Conservation (phyloP, 140 eudicot species). For the Cichorium intybus region DNA sequence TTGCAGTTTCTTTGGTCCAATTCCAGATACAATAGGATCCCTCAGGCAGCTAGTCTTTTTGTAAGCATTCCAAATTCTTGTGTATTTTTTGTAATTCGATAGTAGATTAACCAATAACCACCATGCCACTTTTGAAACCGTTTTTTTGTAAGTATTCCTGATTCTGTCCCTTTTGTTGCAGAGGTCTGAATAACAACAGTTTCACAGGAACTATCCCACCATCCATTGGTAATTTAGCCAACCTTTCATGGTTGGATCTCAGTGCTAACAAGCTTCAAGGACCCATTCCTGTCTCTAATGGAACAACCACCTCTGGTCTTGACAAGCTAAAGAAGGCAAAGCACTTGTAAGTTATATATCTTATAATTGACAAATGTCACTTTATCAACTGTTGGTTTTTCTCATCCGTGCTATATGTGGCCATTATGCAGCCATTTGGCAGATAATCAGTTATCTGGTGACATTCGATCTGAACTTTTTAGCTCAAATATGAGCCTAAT, state of each 20-base stretch:
- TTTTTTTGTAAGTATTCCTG: not conserved
- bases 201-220: slow-evolving; percentile 51
- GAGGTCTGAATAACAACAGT: slow-evolving; percentile 46
- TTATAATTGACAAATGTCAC: not conserved
- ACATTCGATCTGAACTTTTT: slow-evolving; percentile 54
- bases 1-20: slow-evolving; percentile 69
- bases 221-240: slow-evolving; percentile 44
- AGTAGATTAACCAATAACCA: not conserved
- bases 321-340: slow-evolving; percentile 45
- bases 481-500: slow-evolving; percentile 55
- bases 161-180: slow-evolving; percentile 15
- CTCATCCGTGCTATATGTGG: not conserved
- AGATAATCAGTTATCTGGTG: slow-evolving; percentile 66
- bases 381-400: not conserved
- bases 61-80: slow-evolving; percentile 44
- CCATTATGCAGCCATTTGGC: slow-evolving; percentile 65
- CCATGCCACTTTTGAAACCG: not conserved
- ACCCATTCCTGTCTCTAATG: slow-evolving; percentile 50
- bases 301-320: slow-evolving; percentile 34
- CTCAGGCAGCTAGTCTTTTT: slow-evolving; percentile 51
- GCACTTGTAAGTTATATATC: slow-evolving; percentile 67
- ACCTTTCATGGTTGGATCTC: slow-evolving; percentile 61
- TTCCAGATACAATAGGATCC: slow-evolving; percentile 85
- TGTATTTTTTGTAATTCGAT: not conserved
- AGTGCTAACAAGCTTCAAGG: slow-evolving; percentile 55